phyloP scores from a whole-genome alignment of 371 early-diverging fungal genomes.

The Rhizoclosmatium hyalinum region DNA sequence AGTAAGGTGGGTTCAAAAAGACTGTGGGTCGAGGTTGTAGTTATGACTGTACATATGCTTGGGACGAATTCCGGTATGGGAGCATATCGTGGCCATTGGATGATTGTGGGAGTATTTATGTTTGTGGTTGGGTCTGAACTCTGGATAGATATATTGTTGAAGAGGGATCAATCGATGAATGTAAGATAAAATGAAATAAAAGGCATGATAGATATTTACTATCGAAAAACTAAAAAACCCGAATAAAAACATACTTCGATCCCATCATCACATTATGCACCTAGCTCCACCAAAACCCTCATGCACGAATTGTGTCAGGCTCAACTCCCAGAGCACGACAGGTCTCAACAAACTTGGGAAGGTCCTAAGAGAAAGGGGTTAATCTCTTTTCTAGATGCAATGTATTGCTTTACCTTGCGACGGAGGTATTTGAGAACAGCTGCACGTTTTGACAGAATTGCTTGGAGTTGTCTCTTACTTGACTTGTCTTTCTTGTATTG shows the following conservation, averaged over 20 bases:
- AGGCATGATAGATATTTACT: no score
- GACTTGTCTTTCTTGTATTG: slow-evolving; percentile 85
- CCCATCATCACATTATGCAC: no score
- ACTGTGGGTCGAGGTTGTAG: neutral
- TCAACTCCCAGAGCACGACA: slow-evolving; percentile 54
- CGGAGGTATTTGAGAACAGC: slow-evolving; percentile 90
- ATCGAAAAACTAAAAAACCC: no score
- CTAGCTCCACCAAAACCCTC: neutral
- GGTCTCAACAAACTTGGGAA: slow-evolving; percentile 49
- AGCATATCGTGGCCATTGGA: slow-evolving; percentile 1
- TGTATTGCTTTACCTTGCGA: slow-evolving; percentile 54
- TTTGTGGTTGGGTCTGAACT: no score
- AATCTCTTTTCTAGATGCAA: neutral
- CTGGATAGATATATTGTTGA: no score
- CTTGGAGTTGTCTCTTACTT: slow-evolving; percentile 81
- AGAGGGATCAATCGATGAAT: no score
- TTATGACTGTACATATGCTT: neutral
- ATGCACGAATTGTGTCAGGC: slow-evolving; percentile 46
- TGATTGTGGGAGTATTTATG: neutral
- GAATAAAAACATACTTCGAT: no score
- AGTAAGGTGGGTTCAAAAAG: neutral
- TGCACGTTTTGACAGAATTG: slow-evolving; percentile 81
- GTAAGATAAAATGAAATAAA: no score
- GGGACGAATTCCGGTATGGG: neutral
- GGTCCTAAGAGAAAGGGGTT: slow-evolving; percentile 36